Base-by-base conservation (phyloP, 352 stramenopile species). In the Phytophthora cryptogea region DNA sequence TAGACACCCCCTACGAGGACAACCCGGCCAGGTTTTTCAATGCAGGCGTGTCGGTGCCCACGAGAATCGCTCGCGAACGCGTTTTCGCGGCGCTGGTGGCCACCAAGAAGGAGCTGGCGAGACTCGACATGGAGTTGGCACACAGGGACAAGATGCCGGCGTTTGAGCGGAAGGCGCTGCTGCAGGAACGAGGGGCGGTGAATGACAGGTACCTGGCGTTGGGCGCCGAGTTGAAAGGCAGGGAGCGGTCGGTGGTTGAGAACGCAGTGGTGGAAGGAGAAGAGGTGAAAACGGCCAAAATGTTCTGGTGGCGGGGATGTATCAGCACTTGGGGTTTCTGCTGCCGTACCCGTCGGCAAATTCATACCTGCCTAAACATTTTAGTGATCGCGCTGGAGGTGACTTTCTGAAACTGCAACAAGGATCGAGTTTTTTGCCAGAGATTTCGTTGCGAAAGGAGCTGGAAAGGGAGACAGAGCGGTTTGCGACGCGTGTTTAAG, bases 291-390 rank as follows among this genome's bases (percentile, higher is more conserved):
- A 59, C 64, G 39, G 68, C 63, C 50, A 90, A 91, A 47, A 83
- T 88, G 68, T 94, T 94, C 56, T 95, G 28, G 80, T 89, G 8
- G 85, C 87, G 0, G 70, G 73, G 1, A 56, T 95, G 40, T 95
- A 94, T 57, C 87, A 95, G 59, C 79, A 93, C 31, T 55, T 95
- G 2, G 83, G 82, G 2, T 46, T 94, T 8, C 49, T 95, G 36
- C 54, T 94, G 44, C 85, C 80, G 30, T 95, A 95, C 47, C 87
- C 87, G 37, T 89, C 85, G 20, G 75, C 85, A 0, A 94, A 90
- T 45, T 95, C 83, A 52, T 95, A 95, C 54, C 56, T 93, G 39
- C 87, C 85, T 13, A 92, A 95, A 66, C 84, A 95, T 46, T 95
- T 95, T 59, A 88, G 79, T 17, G 70, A 51, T 17, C 66, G 60